Evolutionary conservation across 306 rosid species (phyloP).

Genomic region (Quillaja saponaria): DNA sequence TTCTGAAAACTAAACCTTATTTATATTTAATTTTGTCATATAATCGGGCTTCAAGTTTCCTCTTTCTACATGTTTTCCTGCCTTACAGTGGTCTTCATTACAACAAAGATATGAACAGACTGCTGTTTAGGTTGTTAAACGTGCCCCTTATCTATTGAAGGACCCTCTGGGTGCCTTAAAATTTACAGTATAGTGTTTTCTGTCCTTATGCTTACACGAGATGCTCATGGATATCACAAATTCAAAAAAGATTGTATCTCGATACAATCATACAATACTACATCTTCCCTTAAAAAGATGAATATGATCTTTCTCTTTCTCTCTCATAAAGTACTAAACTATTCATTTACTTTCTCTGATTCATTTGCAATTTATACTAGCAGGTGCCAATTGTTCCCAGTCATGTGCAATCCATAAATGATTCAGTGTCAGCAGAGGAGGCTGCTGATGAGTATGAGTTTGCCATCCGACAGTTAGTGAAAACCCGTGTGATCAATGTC

Average conservation of each 20-base stretch:
- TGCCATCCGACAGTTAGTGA: conserved; percentile 83
- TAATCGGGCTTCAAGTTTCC: conserved; percentile 18
- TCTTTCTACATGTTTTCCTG: conserved; percentile 2
- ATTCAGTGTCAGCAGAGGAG: conserved; percentile 87
- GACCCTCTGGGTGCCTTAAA: conserved; percentile 18
- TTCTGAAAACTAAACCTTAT: conserved; percentile 14
- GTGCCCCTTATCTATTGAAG: conserved; percentile 1
- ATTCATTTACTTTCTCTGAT: conserved; percentile 24
- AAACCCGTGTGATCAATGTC: conserved; percentile 73
- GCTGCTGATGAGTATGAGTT: conserved; percentile 93
- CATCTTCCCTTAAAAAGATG: conserved; percentile 11
- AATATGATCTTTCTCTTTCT: neutral
- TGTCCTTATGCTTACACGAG: neutral
- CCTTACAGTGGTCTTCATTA: conserved; percentile 5
- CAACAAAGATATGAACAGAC: conserved; percentile 1
- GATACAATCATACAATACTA: conserved; percentile 19
- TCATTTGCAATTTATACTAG: conserved; percentile 25
- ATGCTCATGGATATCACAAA: conserved; percentile 16
- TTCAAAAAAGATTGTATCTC: conserved; percentile 4
- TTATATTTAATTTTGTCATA: neutral
- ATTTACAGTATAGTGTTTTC: conserved; percentile 1
- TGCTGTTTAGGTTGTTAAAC: conserved; percentile 14
- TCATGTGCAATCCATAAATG: conserved; percentile 86
- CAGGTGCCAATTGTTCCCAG: conserved; percentile 92
- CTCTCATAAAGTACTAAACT: conserved; percentile 9